Percentiles rank a stretch among this genome's conserved stretches.
Evolutionary conservation across 2,329 filamentous ascomycete genomes (phyloP).

Genomic region (Exophiala sp.): DNA sequence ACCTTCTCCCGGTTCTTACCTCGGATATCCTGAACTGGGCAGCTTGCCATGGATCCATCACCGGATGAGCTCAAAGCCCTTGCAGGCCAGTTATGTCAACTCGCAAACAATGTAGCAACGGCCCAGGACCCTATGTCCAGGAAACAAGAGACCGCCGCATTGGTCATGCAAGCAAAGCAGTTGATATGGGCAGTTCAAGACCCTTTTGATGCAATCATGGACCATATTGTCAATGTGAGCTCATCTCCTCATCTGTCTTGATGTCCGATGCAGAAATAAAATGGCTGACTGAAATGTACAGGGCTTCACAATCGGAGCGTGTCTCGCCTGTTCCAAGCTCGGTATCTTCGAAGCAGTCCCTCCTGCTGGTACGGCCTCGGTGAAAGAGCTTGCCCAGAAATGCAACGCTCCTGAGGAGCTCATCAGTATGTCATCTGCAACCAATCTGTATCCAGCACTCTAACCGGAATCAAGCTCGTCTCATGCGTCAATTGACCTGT

Average conservation of each 20-base stretch:
- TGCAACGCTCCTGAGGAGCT: slow-evolving; percentile 28
- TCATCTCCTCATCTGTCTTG: not conserved
- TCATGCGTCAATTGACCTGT: slow-evolving; percentile 30
- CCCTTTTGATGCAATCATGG: slow-evolving; percentile 14
- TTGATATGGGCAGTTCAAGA: slow-evolving; percentile 12
- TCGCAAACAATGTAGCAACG: slow-evolving; percentile 1
- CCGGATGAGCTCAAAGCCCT: slow-evolving; percentile 8
- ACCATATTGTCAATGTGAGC: slow-evolving; percentile 14
- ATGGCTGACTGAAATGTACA: not conserved
- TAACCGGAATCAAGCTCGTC: slow-evolving; percentile 16
- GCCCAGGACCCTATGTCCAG: slow-evolving; percentile 1
- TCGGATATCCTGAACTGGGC: not conserved
- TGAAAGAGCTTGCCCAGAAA: slow-evolving; percentile 24
- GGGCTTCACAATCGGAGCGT: slow-evolving; percentile 9
- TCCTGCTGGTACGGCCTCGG: slow-evolving; percentile 26
- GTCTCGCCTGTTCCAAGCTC: slow-evolving; percentile 24
- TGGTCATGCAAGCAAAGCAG: slow-evolving; percentile 14
- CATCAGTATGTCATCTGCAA: slow-evolving; percentile 21
- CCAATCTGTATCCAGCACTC: not conserved
- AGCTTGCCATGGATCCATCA: slow-evolving; percentile 3
- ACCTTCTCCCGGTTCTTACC: not conserved
- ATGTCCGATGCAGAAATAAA: not conserved
- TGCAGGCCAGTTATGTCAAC: slow-evolving; percentile 3
- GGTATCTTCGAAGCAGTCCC: slow-evolving; percentile 30
- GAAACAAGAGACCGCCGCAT: slow-evolving; percentile 1